These are phyloP conservation scores for Xylaria sp. DNA, from an alignment of 2,329 filamentous ascomycete genomes.

Conservation along the genomic window DNA sequence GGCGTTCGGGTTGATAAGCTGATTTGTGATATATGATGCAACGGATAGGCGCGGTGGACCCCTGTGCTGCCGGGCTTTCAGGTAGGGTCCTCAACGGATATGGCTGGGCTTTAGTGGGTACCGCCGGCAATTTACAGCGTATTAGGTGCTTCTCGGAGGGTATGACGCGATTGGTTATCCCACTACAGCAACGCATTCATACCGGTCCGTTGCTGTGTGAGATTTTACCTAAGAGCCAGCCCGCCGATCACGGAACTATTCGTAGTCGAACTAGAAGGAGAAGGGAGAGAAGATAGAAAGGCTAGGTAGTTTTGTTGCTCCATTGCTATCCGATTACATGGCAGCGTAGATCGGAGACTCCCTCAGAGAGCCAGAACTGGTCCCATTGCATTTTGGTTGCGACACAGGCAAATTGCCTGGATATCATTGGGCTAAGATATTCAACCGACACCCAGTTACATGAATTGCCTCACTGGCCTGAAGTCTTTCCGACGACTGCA, in stretches of 20 bases:
- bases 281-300: background rate
- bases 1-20: too few species aligned
- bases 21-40: too few species aligned
- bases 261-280: background rate
- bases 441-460: conserved; percentile 14
- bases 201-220: conserved; percentile 1
- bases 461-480: conserved; percentile 25
- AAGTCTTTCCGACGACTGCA: conserved; percentile 10
- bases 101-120: background rate
- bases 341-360: background rate
- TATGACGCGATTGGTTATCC: conserved; percentile 25
- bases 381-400: background rate
- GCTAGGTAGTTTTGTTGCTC: too few species aligned
- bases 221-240: conserved; percentile 7
- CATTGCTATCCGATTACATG: too few species aligned
- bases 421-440: conserved; percentile 7
- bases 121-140: conserved; percentile 5
- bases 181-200: background rate
- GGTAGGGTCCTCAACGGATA: background rate
- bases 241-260: conserved; percentile 24
- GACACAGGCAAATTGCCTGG: background rate
- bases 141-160: conserved; percentile 14
- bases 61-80: too few species aligned
- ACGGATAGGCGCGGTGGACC: too few species aligned
- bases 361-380: too few species aligned